A percentile compares a stretch with the other conserved stretches of the same genome.
Evolutionary conservation across 371 early-diverging fungal species (phyloP).

Genomic region (Saksenaea vasiformis): DNA sequence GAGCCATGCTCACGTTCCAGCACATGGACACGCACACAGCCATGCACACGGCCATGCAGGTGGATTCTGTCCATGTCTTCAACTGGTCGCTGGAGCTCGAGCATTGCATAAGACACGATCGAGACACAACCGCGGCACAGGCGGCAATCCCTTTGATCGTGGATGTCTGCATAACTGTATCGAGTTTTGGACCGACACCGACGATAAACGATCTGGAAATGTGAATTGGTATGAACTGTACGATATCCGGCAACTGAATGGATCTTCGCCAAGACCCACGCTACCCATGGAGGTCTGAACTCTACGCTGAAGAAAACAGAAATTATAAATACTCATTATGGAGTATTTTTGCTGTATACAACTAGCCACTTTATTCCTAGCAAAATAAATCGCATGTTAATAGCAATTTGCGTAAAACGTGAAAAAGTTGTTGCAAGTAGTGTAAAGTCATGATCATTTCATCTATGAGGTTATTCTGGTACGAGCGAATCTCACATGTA

Average conservation of each 20-base stretch:
- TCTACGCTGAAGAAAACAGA: not conserved
- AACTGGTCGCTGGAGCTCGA: conserved; percentile 49
- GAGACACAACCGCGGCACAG: not conserved
- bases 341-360: not conserved
- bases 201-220: conserved; percentile 50
- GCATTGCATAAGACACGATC: conserved; percentile 39
- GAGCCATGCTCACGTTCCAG: conserved; percentile 19
- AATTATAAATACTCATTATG: not conserved
- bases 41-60: conserved; percentile 8
- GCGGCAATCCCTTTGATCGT: conserved; percentile 64
- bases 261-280: not conserved
- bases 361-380: not conserved
- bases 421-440: too few relatives aligned
- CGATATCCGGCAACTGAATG: conserved; percentile 33
- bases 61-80: conserved; percentile 45
- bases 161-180: conserved; percentile 75
- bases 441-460: too few relatives aligned
- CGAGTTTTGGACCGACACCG: conserved; percentile 78
- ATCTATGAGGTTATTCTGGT: too few relatives aligned
- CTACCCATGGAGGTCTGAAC: not conserved
- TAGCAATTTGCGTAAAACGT: too few relatives aligned
- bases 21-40: conserved; percentile 1
- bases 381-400: too few relatives aligned
- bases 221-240: conserved; percentile 66
- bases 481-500: too few relatives aligned